Percentiles rank a stretch among this genome's conserved stretches.
phyloP scores from a whole-genome alignment of 2,329 filamentous ascomycete species.

The Exophiala phaeomuriformis region DNA sequence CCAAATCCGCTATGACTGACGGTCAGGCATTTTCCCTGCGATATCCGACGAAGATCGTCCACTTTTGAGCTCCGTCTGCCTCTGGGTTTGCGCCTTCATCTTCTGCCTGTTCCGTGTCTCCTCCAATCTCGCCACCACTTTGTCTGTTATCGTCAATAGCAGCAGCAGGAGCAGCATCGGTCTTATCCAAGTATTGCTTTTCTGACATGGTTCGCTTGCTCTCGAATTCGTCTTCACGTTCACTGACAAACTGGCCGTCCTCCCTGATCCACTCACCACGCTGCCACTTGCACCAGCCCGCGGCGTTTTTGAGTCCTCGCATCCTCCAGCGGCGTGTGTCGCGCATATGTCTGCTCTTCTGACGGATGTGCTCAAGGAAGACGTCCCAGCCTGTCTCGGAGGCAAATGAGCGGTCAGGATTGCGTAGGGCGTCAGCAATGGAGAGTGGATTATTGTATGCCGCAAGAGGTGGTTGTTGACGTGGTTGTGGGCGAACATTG shows the following conservation, averaged over 20 bases:
- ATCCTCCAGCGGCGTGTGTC: conserved; percentile 6
- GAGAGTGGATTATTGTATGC: background rate
- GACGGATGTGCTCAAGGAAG: conserved; percentile 6
- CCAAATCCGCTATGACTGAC: too few species aligned
- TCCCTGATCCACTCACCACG: background rate
- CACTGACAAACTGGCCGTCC: conserved; percentile 5
- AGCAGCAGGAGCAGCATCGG: background rate
- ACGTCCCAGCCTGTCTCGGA: conserved; percentile 6
- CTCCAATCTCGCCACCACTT: too few species aligned
- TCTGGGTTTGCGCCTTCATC: too few species aligned
- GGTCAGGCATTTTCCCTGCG: too few species aligned
- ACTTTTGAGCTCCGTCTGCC: too few species aligned
- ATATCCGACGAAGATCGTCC: too few species aligned
- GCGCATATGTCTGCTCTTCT: conserved; percentile 6
- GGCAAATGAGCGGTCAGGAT: background rate
- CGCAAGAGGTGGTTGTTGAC: too few species aligned
- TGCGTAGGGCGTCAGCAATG: background rate
- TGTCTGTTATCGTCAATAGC: too few species aligned
- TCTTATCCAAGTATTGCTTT: background rate
- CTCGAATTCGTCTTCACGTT: conserved; percentile 4
- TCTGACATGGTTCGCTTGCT: background rate
- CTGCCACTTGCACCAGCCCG: conserved; percentile 12
- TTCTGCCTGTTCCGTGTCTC: too few species aligned
- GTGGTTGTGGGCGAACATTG: background rate
- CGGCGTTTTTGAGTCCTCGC: conserved; percentile 4